Evolutionary conservation across 2,329 filamentous ascomycete species (phyloP), one percentile per base, ranked within the genome.

Genomic region (Lecanicillium sp.): DNA sequence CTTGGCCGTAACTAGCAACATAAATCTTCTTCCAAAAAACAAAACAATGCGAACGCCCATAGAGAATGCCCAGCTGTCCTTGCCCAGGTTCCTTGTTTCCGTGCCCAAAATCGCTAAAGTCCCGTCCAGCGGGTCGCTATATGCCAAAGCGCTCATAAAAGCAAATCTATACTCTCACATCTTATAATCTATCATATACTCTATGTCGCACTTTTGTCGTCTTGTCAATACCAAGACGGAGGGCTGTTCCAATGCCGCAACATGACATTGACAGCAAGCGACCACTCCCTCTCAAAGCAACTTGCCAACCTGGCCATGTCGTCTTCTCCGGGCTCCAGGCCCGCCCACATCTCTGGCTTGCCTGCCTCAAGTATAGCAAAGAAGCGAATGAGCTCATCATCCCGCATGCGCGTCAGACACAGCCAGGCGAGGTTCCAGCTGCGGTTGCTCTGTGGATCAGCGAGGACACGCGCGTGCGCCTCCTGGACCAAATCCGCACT

Each of bases 361-460:
- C 64, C 61, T 1, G 82, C 77, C 51, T 86, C 78, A 11, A 66
- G 55, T 25, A 68, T 65, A 1, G 83, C 79, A 50, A 81, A 82
- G 28, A 68, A 65, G 0, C 71, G 55, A 15, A 87, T 69, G 33
- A 87, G 64, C 40, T 71, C 69, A 45, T 81, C 77, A 40, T 77
- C 72, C 17, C 70, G 66, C 36, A 86, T 78, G 57, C 84, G 85
- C 30, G 62, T 63, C 9, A 87, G 61, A 22, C 83, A 77, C 33
- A 87, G 62, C 82, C 83, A 87, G 30, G 80, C 83, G 49, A 83
- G 67, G 53, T 87, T 88, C 82, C 84, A 87, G 54, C 81, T 86
- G 17, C 78, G 71, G 49, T 78, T 79, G 46, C 78, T 82, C 14
- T 70, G 63, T 0, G 80, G 79, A 45, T 87, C 83, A 19, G 62